Evolutionary conservation across 2,329 filamentous ascomycete species (phyloP), one percentile per base, ranked within the genome.

Genomic region (Diplocarpon mali): DNA sequence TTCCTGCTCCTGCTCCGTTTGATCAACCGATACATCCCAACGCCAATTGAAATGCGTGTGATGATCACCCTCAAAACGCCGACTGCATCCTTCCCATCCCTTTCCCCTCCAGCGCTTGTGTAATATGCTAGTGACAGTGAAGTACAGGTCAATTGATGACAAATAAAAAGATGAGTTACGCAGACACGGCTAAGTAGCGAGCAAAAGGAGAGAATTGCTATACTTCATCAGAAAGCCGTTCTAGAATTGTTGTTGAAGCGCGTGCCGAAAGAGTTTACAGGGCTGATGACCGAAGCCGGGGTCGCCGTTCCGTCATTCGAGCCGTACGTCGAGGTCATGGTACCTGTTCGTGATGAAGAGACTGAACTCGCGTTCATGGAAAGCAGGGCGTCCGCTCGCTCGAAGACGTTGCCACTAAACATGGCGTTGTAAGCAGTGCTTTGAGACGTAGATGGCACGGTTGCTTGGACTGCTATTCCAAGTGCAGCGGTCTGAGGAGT

Each of bases 401-500:
- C 59, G 44, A 57, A 63, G 8, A 59, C 54, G 38, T 57, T 57
- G 16, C 58, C 54, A 43, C 41, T 56, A 35, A 61, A 61, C 51
- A 60, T 58, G 7, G 47, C 42, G 30, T 51, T 53, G 38, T 57
- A 62, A 2, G 58, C 47, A 9, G 53, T 56, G 24, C 53, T 59
- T 20, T 60, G 56, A 9, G 78, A 78, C 0, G 78, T 85, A 2
- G 75, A 85, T 3, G 86, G 84, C 10, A 95, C 81, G 0, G 87
- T 95, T 1, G 89, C 88, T 64, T 94, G 88, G 44, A 88, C 85
- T 15, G 89, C 89, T 5, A 89, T 87, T 0, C 89, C 90, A 5
- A 95, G 71, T 1, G 89, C 89, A 13, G 88, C 89, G 56, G 85
- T 92, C 50, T 95, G 75, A 7, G 90, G 89, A 1, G 89, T 95